Evolutionary conservation across 306 rosid species (phyloP).

Genomic region (Fragaria iinumae): DNA sequence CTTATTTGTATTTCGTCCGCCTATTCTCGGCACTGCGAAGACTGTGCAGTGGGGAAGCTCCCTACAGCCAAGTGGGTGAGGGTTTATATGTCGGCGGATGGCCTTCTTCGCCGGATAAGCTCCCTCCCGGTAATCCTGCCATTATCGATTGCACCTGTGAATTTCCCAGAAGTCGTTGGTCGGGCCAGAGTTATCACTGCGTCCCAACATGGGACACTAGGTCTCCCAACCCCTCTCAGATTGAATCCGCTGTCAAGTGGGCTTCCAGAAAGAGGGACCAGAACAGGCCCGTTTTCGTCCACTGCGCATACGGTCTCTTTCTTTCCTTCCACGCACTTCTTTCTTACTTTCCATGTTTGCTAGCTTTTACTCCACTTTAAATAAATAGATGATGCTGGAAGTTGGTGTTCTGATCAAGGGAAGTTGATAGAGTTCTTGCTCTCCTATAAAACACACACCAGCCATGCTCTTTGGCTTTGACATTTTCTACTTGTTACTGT

Average conservation of each 20-base stretch:
- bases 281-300: constrained; percentile 69
- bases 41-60: constrained; percentile 52
- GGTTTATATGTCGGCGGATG: constrained; percentile 88
- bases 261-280: constrained; percentile 61
- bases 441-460: too few relatives aligned
- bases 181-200: constrained; percentile 53
- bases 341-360: too few relatives aligned
- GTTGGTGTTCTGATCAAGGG: too few relatives aligned
- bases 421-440: too few relatives aligned
- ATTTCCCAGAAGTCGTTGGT: constrained; percentile 41
- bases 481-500: too few relatives aligned
- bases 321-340: background rate
- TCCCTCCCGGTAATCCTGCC: constrained; percentile 86
- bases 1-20: constrained; percentile 71
- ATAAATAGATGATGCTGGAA: too few relatives aligned
- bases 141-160: constrained; percentile 88
- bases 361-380: too few relatives aligned
- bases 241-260: constrained; percentile 82
- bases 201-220: constrained; percentile 92
- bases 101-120: constrained; percentile 62
- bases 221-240: constrained; percentile 61
- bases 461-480: too few relatives aligned
- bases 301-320: constrained; percentile 76
- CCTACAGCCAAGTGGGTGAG: constrained; percentile 52
- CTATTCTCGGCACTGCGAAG: constrained; percentile 61